Conservation (phyloP, 331 rosid genomes). For the Prunus yedoensis region DNA sequence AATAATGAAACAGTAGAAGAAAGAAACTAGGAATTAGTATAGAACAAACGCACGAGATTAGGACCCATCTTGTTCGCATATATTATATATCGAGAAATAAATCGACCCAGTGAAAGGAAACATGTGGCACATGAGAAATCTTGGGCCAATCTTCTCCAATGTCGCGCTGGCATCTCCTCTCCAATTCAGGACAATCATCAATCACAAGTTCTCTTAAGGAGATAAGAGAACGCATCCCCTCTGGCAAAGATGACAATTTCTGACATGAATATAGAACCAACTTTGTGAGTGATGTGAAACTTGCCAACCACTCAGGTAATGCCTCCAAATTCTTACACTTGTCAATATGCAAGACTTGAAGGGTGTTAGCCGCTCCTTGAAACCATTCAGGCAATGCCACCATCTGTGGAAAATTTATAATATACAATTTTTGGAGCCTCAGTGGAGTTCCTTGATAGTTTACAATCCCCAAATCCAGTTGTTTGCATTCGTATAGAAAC, state of each 20-base stretch:
- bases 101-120: too few relatives aligned
- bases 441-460: too few relatives aligned
- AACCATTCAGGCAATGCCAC: too few relatives aligned
- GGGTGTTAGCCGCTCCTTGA: too few relatives aligned
- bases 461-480: too few relatives aligned
- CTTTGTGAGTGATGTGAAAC: background rate
- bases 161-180: slow-evolving; percentile 8
- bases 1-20: background rate
- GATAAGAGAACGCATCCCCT: slow-evolving; percentile 6
- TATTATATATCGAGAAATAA: too few relatives aligned
- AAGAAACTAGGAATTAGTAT: too few relatives aligned
- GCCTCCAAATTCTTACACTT: background rate
- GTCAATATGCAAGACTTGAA: too few relatives aligned
- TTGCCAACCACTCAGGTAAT: background rate
- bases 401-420: too few relatives aligned
- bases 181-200: background rate
- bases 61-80: background rate
- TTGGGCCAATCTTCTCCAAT: slow-evolving; percentile 8
- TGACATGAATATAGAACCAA: too few relatives aligned
- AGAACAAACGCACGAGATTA: background rate
- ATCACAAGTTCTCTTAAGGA: background rate
- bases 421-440: too few relatives aligned
- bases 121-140: slow-evolving; percentile 5
- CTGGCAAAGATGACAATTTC: background rate
- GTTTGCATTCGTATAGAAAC: rapidly evolving